Evolutionary conservation across 116 monocot genomes (phyloP), one percentile per base, ranked within the genome.

Genomic region (Papilionanthe hybrid): DNA sequence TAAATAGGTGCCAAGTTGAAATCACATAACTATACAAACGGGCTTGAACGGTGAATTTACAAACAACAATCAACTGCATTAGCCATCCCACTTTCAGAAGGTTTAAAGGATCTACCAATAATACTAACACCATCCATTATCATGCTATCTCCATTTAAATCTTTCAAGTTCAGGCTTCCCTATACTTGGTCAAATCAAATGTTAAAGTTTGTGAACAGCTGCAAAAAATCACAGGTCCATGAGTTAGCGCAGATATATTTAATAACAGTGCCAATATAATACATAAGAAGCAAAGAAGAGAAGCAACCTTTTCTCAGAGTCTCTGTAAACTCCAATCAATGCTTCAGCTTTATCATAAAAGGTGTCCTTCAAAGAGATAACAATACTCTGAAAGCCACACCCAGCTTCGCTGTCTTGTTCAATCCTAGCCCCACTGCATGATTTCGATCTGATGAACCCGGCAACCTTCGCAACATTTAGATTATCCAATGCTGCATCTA

Each of bases 311-410:
- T 79, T 92, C 67, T 92, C 94, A 9, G 90, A 84, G 79, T 99
- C 98, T 78, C 94, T 91, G 76, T 94, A 99, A 42, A 99, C 98
- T 42, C 98, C 98, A 78, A 99, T 91, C 75, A 99, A 82, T 27
- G 94, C 92, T 87, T 99, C 95, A 19, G 98, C 94, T 78, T 99
- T 99, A 78, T 94, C 98, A 77, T 94, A 99, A 87, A 99, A 99
- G 80, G 84, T 94, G 79, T 99, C 98, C 81, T 94, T 99, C 53
- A 94, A 86, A 1, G 98, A 99, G 20, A 99, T 94, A 18, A 99
- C 98, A 25, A 99, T 94, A 72, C 92, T 94, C 83, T 99, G 98
- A 57, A 99, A 99, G 15, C 91, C 93, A 82, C 83, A 85, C 15
- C 82, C 89, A 11, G 84, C 83, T 23, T 91, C 91, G 7, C 28